Evolutionary conservation across 116 monocot species (phyloP).

Genomic region (Papilionanthe hybrid): DNA sequence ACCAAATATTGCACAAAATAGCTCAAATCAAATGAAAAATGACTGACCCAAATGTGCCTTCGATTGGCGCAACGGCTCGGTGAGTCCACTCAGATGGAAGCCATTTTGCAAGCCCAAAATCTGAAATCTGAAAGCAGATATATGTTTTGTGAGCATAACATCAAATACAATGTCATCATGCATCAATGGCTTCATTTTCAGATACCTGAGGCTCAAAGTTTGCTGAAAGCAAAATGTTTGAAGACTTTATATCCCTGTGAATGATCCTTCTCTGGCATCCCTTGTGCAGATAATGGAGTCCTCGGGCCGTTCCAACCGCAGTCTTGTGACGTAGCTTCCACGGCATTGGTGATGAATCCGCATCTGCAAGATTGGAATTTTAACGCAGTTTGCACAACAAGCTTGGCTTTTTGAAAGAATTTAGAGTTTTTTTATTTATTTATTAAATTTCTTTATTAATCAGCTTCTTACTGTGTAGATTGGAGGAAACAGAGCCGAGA

Average conservation of each 20-base stretch:
- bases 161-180: background rate
- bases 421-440: background rate
- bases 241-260: slow-evolving; percentile 83
- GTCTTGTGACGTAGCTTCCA: slow-evolving; percentile 56
- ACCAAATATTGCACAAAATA: background rate
- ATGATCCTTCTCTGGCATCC: slow-evolving; percentile 76
- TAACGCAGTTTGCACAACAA: background rate
- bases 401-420: background rate
- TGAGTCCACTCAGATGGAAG: slow-evolving; percentile 38
- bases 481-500: slow-evolving; percentile 35
- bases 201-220: slow-evolving; percentile 65
- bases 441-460: no score
- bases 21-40: background rate
- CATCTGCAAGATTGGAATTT: slow-evolving; percentile 12
- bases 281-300: slow-evolving; percentile 69
- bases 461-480: slow-evolving; percentile 25
- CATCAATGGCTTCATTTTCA: background rate
- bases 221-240: slow-evolving; percentile 60
- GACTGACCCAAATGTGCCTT: slow-evolving; percentile 49
- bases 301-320: slow-evolving; percentile 50
- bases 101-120: slow-evolving; percentile 57
- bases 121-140: slow-evolving; percentile 33
- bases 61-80: slow-evolving; percentile 27
- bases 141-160: background rate
- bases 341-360: slow-evolving; percentile 25